These are phyloP conservation scores for Leavenworthia alabamica DNA, from an alignment of 345 rosid species.

Conservation along the genomic window DNA sequence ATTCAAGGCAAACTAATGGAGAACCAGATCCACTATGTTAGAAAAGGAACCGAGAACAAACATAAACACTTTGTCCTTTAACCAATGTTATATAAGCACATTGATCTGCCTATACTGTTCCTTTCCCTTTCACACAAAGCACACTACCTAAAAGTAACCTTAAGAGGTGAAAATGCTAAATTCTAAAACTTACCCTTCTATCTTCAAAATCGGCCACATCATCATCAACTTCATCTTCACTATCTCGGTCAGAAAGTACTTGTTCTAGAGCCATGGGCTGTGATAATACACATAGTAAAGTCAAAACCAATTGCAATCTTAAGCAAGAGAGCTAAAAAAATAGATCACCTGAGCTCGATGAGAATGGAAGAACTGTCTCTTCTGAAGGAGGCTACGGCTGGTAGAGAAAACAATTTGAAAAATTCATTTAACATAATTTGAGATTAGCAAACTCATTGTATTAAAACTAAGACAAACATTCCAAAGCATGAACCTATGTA, in stretches of 20 bases:
- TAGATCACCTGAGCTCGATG: slow-evolving; percentile 93
- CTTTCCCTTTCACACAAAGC: background rate
- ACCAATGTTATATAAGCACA: background rate
- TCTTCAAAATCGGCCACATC: slow-evolving; percentile 99
- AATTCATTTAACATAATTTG: background rate
- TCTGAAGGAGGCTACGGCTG: slow-evolving; percentile 81
- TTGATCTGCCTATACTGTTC: slow-evolving; percentile 7
- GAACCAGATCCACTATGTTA: background rate
- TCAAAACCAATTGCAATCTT: slow-evolving; percentile 5
- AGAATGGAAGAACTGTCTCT: slow-evolving; percentile 92
- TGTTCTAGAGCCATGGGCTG: slow-evolving; percentile 96
- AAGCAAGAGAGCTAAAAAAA: background rate
- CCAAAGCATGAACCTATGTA: slow-evolving; percentile 3
- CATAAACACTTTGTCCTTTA: background rate
- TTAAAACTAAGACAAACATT: background rate
- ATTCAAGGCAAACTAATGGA: background rate
- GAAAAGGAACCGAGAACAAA: slow-evolving; percentile 6
- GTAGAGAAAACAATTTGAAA: slow-evolving; percentile 15
- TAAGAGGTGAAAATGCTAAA: background rate
- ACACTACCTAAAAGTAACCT: slow-evolving; percentile 6
- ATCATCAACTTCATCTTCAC: slow-evolving; percentile 99
- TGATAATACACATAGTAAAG: slow-evolving; percentile 12
- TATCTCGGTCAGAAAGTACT: slow-evolving; percentile 88
- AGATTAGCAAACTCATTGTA: slow-evolving; percentile 9
- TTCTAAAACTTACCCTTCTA: slow-evolving; percentile 62